Base-by-base conservation (phyloP, 164 flowering plant species). In the Paratinospora sagittata region DNA sequence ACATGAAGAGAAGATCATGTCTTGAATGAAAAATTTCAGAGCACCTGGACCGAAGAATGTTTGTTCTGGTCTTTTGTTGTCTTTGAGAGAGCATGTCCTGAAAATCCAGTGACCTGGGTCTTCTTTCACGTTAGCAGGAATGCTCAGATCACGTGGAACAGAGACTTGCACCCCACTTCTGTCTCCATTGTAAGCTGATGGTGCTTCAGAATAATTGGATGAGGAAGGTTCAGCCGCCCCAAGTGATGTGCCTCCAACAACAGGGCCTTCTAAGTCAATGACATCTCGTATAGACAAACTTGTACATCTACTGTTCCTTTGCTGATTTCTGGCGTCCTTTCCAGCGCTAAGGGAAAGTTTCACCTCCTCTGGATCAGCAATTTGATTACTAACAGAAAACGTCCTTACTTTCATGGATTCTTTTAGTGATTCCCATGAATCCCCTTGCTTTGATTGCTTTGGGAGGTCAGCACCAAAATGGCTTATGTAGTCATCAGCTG, bases 221-320 rank as follows among this genome's bases (percentile, higher is more conserved):
- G 71, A 61, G 33, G 26, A 14, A 24, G 49, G 63, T 37, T 68
- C 16, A 8, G 34, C 65, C 67, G 45, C 67, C 27, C 70, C 67
- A 41, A 16, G 34, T 63, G 78, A 77, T 26, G 26, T 65, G 47
- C 52, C 66, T 62, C 63, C 73, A 63, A 27, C n/a, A n/a, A n/a
- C 27, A 63, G 85, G 72, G 19, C 79, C 78, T 77, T 86, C 84
- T 49, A 80, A 78, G 72, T 80, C 79, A 75, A 82, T 80, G 27
- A 80, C 73, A 57, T 66, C 26, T 39, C n/a, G n/a, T 14, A 63
- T 55, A 61, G 45, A 69, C 14, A 70, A 30, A 66, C 2, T 69
- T 63, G 67, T 33, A n/a, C 68, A 57, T 21, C 47, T 36, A 37
- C 68, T 17, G 14, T 9, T 27, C 36, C 68, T 57, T 58, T 67